Conservation (phyloP, 257 asterid genomes). For the Buddleja alternifolia region DNA sequence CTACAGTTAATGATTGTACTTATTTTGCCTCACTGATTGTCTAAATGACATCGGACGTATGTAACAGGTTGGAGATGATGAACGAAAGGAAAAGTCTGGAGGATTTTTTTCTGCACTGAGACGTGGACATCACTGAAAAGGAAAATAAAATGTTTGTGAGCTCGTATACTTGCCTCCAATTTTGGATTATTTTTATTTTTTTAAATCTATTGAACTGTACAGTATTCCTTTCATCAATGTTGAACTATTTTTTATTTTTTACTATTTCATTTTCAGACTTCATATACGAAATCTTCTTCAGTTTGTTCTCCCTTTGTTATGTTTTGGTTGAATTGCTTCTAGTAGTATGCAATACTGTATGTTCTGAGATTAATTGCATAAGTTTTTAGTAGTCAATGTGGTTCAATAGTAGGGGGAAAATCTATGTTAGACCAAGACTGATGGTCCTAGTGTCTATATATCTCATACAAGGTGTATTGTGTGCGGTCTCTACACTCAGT, state of each 20-base stretch:
- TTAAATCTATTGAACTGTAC: conserved; percentile 40
- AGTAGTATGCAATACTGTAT: too few species aligned
- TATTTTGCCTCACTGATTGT: not conserved
- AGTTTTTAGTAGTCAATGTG: too few species aligned
- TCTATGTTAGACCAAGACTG: too few species aligned
- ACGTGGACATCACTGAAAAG: conserved; percentile 64
- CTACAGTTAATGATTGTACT: not conserved
- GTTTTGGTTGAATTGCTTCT: not conserved
- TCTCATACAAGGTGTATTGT: too few species aligned
- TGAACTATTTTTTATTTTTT: conserved; percentile 21
- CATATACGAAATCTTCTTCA: not conserved
- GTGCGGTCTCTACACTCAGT: too few species aligned
- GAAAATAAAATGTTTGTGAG: conserved; percentile 16
- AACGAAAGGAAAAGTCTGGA: conserved; percentile 78
- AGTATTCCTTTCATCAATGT: conserved; percentile 32
- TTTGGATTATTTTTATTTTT: conserved; percentile 37
- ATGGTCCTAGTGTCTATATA: too few species aligned
- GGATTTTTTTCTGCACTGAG: conserved; percentile 85
- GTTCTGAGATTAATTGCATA: too few species aligned
- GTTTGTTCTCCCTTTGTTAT: not conserved
- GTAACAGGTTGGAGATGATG: conserved; percentile 77
- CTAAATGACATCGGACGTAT: not conserved
- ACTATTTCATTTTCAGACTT: conserved; percentile 18
- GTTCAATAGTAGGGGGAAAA: too few species aligned
- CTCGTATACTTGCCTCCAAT: conserved; percentile 24